A percentile compares a stretch with the other conserved stretches of the same genome.
Conservation (phyloP, 2,329 filamentous ascomycete species). For the Fusarium tuaranense region DNA sequence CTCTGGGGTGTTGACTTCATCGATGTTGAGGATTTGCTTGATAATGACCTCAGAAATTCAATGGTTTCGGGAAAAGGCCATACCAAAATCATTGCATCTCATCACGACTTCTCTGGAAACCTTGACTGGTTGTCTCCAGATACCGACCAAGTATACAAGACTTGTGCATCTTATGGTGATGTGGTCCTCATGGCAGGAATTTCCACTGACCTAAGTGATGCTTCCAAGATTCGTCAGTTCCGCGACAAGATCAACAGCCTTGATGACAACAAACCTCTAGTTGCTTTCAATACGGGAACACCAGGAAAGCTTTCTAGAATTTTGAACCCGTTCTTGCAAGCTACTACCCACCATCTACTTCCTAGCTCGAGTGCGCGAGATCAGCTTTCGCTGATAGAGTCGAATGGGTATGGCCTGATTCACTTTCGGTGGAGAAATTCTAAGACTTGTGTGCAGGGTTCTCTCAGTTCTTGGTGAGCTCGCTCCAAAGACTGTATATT, state of each 20-base stretch:
- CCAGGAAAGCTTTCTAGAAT: constrained; percentile 24
- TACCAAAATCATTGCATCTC: constrained; percentile 18
- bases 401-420: constrained; percentile 17
- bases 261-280: neutral
- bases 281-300: constrained; percentile 20
- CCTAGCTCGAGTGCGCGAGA: constrained; percentile 21
- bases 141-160: neutral
- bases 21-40: constrained; percentile 20
- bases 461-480: constrained; percentile 19
- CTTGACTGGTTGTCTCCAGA: constrained; percentile 17
- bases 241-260: neutral
- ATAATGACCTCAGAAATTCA: neutral
- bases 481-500: constrained; percentile 7
- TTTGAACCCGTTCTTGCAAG: constrained; percentile 23
- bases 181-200: constrained; percentile 26
- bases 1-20: constrained; percentile 25
- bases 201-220: constrained; percentile 12
- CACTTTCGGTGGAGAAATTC: neutral
- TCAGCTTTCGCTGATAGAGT: constrained; percentile 22
- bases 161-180: constrained; percentile 19
- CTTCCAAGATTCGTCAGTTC: constrained; percentile 21
- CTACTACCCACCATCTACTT: constrained; percentile 22
- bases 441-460: constrained; percentile 4
- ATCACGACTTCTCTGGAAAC: constrained; percentile 22
- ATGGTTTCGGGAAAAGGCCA: constrained; percentile 1